Conservation (phyloP, 75 land plant species). For the Picea sitchensis region DNA sequence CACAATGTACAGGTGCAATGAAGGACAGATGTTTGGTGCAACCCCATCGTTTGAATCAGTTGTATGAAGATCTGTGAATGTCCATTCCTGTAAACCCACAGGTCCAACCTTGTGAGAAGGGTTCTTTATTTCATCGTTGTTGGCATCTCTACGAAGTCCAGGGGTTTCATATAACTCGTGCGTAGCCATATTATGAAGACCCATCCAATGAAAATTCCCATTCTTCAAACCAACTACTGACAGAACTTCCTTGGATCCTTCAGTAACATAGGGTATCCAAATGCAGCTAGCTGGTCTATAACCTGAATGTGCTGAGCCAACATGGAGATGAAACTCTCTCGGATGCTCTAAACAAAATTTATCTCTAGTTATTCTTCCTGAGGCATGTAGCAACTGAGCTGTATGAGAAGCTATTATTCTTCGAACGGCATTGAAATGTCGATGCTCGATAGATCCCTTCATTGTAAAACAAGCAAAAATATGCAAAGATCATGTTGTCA, state of each 20-base stretch:
- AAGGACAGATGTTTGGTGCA: conserved; percentile 12
- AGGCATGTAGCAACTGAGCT: too few relatives aligned
- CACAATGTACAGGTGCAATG: conserved; percentile 34
- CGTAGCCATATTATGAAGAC: conserved; percentile 11
- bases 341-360: too few relatives aligned
- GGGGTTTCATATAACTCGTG: conserved; percentile 47
- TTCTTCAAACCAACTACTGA: not conserved
- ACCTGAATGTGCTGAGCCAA: too few relatives aligned
- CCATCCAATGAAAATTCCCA: not conserved
- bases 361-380: too few relatives aligned
- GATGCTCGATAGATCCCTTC: too few relatives aligned
- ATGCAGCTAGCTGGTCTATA: not conserved
- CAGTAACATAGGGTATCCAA: not conserved
- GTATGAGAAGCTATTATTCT: too few relatives aligned
- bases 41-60: conserved; percentile 31
- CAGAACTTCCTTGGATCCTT: not conserved
- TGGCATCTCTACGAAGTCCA: conserved; percentile 45
- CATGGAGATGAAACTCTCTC: too few relatives aligned
- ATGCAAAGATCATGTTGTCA: too few relatives aligned
- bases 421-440: too few relatives aligned
- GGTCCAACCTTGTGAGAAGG: conserved; percentile 30
- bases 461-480: too few relatives aligned
- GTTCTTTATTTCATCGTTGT: conserved; percentile 53
- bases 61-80: conserved; percentile 20
- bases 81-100: conserved; percentile 25